Evolutionary conservation across 768 basidiomycete genomes (phyloP).

Genomic region (Xerocomellus amylosporus): DNA sequence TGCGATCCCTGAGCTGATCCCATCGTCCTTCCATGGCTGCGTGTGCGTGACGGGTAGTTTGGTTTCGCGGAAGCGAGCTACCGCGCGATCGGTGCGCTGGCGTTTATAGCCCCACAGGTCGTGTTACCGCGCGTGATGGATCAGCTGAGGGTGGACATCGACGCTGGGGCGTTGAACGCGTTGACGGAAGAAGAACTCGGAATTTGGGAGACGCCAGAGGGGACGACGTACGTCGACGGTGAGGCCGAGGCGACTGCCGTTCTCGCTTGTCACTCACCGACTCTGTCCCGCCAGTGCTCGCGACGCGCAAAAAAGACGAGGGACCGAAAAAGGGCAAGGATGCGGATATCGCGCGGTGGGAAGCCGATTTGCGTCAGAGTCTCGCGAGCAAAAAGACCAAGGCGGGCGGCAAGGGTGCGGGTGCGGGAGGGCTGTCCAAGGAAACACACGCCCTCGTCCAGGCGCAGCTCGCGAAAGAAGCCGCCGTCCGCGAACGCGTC

Average conservation of each 20-base stretch:
- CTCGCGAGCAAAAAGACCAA: constrained; percentile 71
- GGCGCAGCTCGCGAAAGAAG: constrained; percentile 81
- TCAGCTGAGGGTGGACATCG: constrained; percentile 65
- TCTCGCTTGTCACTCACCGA: background rate
- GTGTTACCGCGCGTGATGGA: constrained; percentile 70
- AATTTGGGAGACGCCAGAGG: constrained; percentile 84
- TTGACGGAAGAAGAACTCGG: constrained; percentile 74
- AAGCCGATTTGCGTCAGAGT: constrained; percentile 85
- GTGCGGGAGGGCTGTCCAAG: constrained; percentile 61
- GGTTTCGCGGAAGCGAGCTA: constrained; percentile 69
- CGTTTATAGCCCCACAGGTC: constrained; percentile 71
- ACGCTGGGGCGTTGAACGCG: constrained; percentile 51
- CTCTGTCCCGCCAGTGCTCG: constrained; percentile 48
- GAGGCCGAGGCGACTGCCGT: background rate
- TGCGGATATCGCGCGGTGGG: constrained; percentile 91
- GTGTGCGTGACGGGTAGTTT: constrained; percentile 25
- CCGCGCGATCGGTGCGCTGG: constrained; percentile 68
- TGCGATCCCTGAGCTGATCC: background rate
- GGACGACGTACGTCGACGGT: constrained; percentile 82
- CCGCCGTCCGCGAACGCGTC: constrained; percentile 61
- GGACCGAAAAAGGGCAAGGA: constrained; percentile 75
- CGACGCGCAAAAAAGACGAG: constrained; percentile 52
- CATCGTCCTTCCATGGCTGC: background rate
- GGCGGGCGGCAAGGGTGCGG: constrained; percentile 32
- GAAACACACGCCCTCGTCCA: constrained; percentile 82